A percentile compares a stretch with the other conserved stretches of the same genome.
Evolutionary conservation across 441 rosid species (phyloP).

Genomic region (Melastoma candidum): DNA sequence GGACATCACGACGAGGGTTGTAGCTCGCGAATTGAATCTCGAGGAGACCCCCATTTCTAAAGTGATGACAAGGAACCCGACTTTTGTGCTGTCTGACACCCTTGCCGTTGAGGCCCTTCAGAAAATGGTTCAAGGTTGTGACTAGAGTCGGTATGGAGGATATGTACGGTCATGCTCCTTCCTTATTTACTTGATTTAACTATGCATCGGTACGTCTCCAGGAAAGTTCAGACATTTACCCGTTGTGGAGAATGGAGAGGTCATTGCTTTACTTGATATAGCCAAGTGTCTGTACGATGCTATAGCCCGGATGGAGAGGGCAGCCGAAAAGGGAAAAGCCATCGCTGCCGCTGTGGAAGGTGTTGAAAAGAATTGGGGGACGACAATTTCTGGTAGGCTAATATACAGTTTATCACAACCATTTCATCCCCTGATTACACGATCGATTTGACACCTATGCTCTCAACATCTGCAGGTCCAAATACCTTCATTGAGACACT

Average conservation of each 20-base stretch:
- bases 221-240: conserved; percentile 98
- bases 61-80: conserved; percentile 92
- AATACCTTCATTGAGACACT: conserved; percentile 81
- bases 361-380: conserved; percentile 84
- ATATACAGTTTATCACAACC: neutral
- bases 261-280: conserved; percentile 87
- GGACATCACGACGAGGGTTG: conserved; percentile 86
- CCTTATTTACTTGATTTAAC: neutral
- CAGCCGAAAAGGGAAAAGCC: conserved; percentile 97
- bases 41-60: conserved; percentile 86
- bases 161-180: neutral
- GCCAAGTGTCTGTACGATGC: conserved; percentile 96
- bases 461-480: conserved; percentile 38
- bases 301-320: conserved; percentile 98
- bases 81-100: conserved; percentile 89
- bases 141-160: conserved; percentile 6
- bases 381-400: conserved; percentile 60
- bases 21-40: conserved; percentile 62
- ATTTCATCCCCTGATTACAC: neutral
- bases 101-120: conserved; percentile 97
- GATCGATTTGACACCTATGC: neutral
- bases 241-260: conserved; percentile 97
- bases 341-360: conserved; percentile 99
- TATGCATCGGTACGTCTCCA: conserved; percentile 21
- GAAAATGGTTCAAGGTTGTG: conserved; percentile 93